phyloP scores from a whole-genome alignment of 169 alveolate genomes.

The Plasmodium inui region DNA sequence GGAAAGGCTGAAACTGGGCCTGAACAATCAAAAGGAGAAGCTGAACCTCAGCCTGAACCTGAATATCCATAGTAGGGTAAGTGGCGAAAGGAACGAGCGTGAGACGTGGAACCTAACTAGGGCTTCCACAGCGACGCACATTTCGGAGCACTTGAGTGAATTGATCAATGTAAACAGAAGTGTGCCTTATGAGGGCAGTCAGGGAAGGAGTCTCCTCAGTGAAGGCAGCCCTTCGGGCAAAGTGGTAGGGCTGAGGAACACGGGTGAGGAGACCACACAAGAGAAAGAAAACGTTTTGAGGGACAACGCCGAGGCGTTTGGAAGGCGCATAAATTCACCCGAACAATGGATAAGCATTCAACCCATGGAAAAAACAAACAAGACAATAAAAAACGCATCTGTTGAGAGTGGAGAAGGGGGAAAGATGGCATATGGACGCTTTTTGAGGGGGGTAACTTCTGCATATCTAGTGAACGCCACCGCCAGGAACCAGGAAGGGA shows the following conservation, averaged over 20 bases:
- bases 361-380: neutral
- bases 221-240: neutral
- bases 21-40: neutral
- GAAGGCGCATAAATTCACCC: neutral
- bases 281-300: neutral
- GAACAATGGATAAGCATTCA: neutral
- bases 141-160: constrained; percentile 19
- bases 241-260: neutral
- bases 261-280: neutral
- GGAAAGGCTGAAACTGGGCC: neutral
- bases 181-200: neutral
- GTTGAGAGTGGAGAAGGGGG: neutral
- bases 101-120: constrained; percentile 26
- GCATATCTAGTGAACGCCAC: neutral
- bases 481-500: neutral
- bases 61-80: neutral
- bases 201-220: neutral
- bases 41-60: neutral
- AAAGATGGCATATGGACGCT: neutral
- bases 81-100: neutral
- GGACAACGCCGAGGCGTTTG: neutral
- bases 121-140: constrained; percentile 39
- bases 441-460: neutral
- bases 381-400: neutral
- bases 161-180: constrained; percentile 14